A percentile compares a stretch with the other conserved stretches of the same genome.
phyloP scores from a whole-genome alignment of 148 eudicot species.

The Linanthus parryae region DNA sequence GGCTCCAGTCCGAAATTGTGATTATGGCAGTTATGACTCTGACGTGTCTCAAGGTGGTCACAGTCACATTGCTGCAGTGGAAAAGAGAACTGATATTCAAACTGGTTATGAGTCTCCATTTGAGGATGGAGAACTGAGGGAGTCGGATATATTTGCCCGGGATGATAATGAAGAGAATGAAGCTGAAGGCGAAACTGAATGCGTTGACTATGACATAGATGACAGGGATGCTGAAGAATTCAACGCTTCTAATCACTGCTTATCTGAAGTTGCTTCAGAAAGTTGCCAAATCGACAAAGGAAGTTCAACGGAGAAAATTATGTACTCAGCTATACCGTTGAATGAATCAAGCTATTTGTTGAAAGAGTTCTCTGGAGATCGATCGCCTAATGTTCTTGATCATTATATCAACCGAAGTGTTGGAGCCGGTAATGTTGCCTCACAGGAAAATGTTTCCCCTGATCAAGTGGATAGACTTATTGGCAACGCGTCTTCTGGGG shows the following conservation, averaged over 20 bases:
- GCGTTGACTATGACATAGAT: constrained; percentile 54
- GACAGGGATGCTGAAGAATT: constrained; percentile 30
- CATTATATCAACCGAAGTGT: background rate
- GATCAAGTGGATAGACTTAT: constrained; percentile 11
- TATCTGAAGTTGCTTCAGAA: constrained; percentile 34
- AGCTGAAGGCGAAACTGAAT: constrained; percentile 43
- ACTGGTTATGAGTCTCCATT: constrained; percentile 64
- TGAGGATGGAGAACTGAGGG: constrained; percentile 76
- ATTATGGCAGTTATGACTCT: constrained; percentile 16
- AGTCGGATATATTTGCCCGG: constrained; percentile 27
- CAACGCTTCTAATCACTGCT: constrained; percentile 29
- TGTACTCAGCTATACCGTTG: constrained; percentile 5
- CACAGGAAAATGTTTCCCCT: constrained; percentile 10
- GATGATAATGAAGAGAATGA: constrained; percentile 41
- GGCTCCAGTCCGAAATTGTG: constrained; percentile 12
- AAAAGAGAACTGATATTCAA: constrained; percentile 17
- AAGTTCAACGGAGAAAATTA: constrained; percentile 6
- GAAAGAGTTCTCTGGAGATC: constrained; percentile 16
- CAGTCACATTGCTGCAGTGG: constrained; percentile 14
- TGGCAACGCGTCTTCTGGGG: constrained; percentile 4
- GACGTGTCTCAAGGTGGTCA: constrained; percentile 30
- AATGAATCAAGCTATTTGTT: constrained; percentile 17
- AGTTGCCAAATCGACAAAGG: constrained; percentile 18
- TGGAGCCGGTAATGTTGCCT: constrained; percentile 12
- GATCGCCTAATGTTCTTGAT: constrained; percentile 11